A percentile compares a stretch with the other conserved stretches of the same genome.
phyloP scores from a whole-genome alignment of 208 protist species.

The Borovskyia barvae region DNA sequence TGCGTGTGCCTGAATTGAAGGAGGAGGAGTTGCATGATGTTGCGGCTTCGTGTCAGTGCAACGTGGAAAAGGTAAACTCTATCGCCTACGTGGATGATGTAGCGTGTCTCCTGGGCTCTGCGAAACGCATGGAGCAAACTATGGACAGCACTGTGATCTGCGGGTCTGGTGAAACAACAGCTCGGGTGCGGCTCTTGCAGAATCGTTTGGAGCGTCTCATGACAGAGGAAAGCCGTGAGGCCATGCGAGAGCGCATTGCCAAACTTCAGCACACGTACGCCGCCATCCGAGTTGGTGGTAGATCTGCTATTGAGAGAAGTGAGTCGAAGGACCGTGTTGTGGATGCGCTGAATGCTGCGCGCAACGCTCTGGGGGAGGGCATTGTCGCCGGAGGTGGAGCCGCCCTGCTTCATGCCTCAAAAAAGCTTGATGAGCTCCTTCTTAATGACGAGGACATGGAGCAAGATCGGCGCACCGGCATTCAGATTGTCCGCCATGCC shows the following conservation, averaged over 20 bases:
- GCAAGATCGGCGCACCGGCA: slow-evolving; percentile 76
- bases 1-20: slow-evolving; percentile 96
- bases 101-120: slow-evolving; percentile 58
- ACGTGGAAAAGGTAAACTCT: slow-evolving; percentile 86
- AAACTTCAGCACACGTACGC: slow-evolving; percentile 89
- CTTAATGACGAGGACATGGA: slow-evolving; percentile 81
- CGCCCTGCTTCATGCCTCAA: slow-evolving; percentile 95
- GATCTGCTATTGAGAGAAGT: slow-evolving; percentile 97
- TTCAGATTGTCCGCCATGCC: slow-evolving; percentile 88
- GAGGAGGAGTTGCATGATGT: slow-evolving; percentile 99
- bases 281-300: slow-evolving; percentile 97
- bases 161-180: slow-evolving; percentile 60
- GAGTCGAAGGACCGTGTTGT: slow-evolving; percentile 99
- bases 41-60: slow-evolving; percentile 95
- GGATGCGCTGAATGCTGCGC: slow-evolving; percentile 99
- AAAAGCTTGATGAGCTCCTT: slow-evolving; percentile 90
- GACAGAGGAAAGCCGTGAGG: slow-evolving; percentile 95
- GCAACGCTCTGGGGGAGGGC: slow-evolving; percentile 98
- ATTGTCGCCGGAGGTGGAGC: slow-evolving; percentile 98
- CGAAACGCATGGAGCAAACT: slow-evolving; percentile 78
- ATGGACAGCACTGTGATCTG: slow-evolving; percentile 98
- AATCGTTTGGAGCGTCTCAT: slow-evolving; percentile 86
- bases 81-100: slow-evolving; percentile 65
- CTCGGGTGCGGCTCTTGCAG: slow-evolving; percentile 94
- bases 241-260: slow-evolving; percentile 93